Base-by-base conservation (phyloP, 2,329 filamentous ascomycete genomes). In the Aspergillus alliaceus region DNA sequence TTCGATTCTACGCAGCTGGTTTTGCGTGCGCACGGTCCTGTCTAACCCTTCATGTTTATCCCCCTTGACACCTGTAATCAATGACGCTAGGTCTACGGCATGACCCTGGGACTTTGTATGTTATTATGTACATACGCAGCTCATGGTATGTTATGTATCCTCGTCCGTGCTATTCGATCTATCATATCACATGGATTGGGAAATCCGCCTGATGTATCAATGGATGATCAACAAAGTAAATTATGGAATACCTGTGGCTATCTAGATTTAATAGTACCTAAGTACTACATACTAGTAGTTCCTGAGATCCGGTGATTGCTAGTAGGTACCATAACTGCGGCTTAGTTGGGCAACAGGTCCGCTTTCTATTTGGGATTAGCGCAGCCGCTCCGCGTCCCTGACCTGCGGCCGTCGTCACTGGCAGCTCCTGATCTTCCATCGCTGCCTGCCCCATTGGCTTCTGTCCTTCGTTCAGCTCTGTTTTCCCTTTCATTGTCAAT, bases 391-490 rank as follows among this genome's bases (percentile, higher is more conserved):
- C 61, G 62, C 63, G 69, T 69, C 67, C 61, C 65, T 66, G 64
- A 61, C 46, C 48, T 37, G 47, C 57, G 60, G 54, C 58, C 66
- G 46, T 67, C 67, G 66, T 69, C 69, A 69, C 67, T 64, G 59
- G 53, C 59, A 59, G 62, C 67, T 69, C 67, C 67, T 69, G 64
- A 67, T 53, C 37, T 29, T 47, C 57, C 53, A 61, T 60, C 54
- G 48, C 58, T 59, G 55, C 53, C 60, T 63, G 52, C 42, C 47
- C 60, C 37, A 3, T 58, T n/a, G n/a, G n/a, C n/a, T n/a, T 61
- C 59, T 56, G 53, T 64, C 22, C 59, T 63, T 64, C 53, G 53
- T 65, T 64, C 56, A 54, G 63, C 62, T 53, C 57, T 58, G 57
- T 31, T 62, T 58, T 57, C 51, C 55, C 55, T 39, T 48, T 46